phyloP scores from a whole-genome alignment of 331 rosid species.

The Cydonia oblonga region DNA sequence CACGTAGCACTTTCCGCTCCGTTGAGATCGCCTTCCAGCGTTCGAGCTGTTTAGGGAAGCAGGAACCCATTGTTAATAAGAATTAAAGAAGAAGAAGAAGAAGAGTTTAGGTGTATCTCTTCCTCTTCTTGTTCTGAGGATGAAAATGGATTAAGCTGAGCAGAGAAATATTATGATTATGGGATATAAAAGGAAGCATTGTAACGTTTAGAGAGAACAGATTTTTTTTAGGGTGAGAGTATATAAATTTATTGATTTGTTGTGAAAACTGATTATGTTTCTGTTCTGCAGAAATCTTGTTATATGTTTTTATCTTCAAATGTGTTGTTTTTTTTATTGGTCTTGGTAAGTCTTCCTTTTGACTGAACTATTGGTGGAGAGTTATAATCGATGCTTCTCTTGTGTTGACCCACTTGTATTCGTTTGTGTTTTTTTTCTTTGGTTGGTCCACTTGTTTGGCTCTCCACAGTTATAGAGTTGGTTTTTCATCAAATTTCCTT shows the following conservation, averaged over 20 bases:
- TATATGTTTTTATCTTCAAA: not conserved
- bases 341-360: not conserved
- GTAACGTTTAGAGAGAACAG: constrained; percentile 3
- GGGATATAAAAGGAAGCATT: constrained; percentile 22
- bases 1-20: constrained; percentile 36
- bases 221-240: not conserved
- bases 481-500: not conserved
- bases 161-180: not conserved
- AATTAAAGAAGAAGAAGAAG: not conserved
- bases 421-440: not conserved
- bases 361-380: constrained; percentile 32
- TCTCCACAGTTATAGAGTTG: not conserved
- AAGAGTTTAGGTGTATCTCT: not conserved
- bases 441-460: constrained; percentile 14
- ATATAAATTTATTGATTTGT: not conserved
- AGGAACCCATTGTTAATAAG: constrained; percentile 46
- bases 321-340: not conserved
- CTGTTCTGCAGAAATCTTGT: not conserved
- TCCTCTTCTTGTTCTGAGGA: constrained; percentile 12
- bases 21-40: constrained; percentile 34
- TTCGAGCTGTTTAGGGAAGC: constrained; percentile 40
- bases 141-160: not conserved
- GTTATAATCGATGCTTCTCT: constrained; percentile 14
- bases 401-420: constrained; percentile 26
- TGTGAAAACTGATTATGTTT: not conserved